Base-by-base conservation (phyloP, 2,329 filamentous ascomycete species). In the Trichothecium roseum region DNA sequence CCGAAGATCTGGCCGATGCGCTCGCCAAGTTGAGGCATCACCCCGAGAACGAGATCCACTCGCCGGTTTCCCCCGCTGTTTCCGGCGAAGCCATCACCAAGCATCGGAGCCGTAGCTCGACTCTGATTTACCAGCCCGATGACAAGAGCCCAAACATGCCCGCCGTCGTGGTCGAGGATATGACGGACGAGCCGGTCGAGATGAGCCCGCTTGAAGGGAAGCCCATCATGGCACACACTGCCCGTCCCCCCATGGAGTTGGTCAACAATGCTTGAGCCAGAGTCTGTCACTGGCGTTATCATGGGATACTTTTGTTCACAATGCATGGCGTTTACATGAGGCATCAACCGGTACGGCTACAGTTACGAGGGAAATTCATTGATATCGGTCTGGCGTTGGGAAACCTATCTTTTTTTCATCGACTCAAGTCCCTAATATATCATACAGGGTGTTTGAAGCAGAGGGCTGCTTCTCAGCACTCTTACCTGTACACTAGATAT, bases 1-100 rank as follows among this genome's bases (percentile, higher is more conserved):
- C 78, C 29, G 76, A 82, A 39, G 78, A 83, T 52, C 63, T 83
- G 18, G 78, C 78, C 14, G 72, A 78, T 35, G 78, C 78, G 2
- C 60, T 83, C 30, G 70, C 76, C 10, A 75, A 72, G 56, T 58
- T 83, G 41, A 69, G 73, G 51, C 67, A 75, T 44, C 57, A 31
- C 5, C 67, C 69, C 16, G 50, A 62, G 18, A 62, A 66, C 40
- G 45, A 51, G 37, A 24, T 24, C 6, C 20, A 24, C 6, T 45
- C 46, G 12, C 38, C 30, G 39, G 46, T 14, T 54, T 55, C 9
- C 50, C 56, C 32, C 28, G 55, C 52, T 28, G 53, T 53, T 18
- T 49, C 44, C 30, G 54, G 57, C 34, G 50, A 46, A 18, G 36
- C 45, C 15, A 39, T 46, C 12, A 41, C 33, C 16, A 47, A 50